phyloP scores from a whole-genome alignment of 495 filamentous ascomycete species.

The Hyaloscypha variabilis region DNA sequence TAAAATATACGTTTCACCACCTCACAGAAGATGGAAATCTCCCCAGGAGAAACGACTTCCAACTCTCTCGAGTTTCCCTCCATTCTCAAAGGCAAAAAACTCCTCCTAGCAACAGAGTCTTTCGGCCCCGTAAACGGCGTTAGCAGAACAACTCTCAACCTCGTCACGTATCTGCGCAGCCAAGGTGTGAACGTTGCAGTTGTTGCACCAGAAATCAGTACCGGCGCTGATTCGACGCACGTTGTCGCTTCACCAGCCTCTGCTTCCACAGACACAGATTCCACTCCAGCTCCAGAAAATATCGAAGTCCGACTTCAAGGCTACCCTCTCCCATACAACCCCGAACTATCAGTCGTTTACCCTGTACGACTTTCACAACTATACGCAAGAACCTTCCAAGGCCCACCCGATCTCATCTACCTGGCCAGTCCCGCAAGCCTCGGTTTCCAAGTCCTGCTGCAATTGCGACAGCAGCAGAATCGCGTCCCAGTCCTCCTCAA shows the following conservation, averaged over 20 bases:
- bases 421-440: slow-evolving; percentile 65
- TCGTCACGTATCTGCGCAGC: slow-evolving; percentile 60
- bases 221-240: slow-evolving; percentile 8
- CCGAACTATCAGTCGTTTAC: slow-evolving; percentile 63
- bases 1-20: no score
- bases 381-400: slow-evolving; percentile 51
- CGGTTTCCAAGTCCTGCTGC: slow-evolving; percentile 64
- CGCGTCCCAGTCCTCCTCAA: slow-evolving; percentile 58
- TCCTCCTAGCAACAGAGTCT: slow-evolving; percentile 65
- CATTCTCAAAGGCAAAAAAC: slow-evolving; percentile 51
- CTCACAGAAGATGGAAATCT: background rate
- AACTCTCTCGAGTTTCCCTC: slow-evolving; percentile 42
- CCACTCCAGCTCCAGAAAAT: no score
- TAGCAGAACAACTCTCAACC: slow-evolving; percentile 61
- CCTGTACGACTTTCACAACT: slow-evolving; percentile 59
- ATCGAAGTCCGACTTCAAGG: slow-evolving; percentile 56
- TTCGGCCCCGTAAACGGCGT: slow-evolving; percentile 70
- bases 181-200: slow-evolving; percentile 59
- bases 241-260: no score
- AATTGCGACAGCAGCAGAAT: slow-evolving; percentile 52
- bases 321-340: slow-evolving; percentile 66
- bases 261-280: slow-evolving; percentile 26
- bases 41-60: background rate
- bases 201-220: slow-evolving; percentile 51
- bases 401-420: slow-evolving; percentile 58